Conservation (phyloP, 140 eudicot species). For the Ambrosia hybrid region DNA sequence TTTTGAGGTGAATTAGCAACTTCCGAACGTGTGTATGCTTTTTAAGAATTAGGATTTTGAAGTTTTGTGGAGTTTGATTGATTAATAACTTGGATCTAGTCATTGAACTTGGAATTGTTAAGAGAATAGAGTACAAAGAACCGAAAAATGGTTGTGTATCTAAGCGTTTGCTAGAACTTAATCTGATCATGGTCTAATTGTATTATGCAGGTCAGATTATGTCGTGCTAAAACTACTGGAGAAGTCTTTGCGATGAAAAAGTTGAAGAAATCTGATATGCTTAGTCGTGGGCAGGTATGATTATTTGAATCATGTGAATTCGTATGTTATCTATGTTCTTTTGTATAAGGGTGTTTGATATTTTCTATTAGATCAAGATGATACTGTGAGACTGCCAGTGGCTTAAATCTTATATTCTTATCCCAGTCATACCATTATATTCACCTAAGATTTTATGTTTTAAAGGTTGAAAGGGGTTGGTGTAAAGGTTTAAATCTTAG, state of each 20-base stretch:
- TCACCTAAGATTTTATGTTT: slow-evolving; percentile 1
- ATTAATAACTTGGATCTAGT: slow-evolving; percentile 21
- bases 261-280: slow-evolving; percentile 91
- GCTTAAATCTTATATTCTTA: slow-evolving; percentile 5
- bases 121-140: too few relatives aligned
- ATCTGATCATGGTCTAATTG: slow-evolving; percentile 16
- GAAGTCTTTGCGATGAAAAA: slow-evolving; percentile 89
- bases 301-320: slow-evolving; percentile 14
- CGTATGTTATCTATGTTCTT: slow-evolving; percentile 15
- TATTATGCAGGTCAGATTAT: slow-evolving; percentile 72
- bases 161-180: slow-evolving; percentile 18
- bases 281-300: slow-evolving; percentile 90
- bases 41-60: not conserved
- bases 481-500: not conserved
- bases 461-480: not conserved
- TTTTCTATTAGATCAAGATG: not conserved
- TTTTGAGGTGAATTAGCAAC: slow-evolving; percentile 3
- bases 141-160: not conserved
- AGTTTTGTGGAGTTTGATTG: slow-evolving; percentile 15
- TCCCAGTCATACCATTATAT: not conserved
- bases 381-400: slow-evolving; percentile 11
- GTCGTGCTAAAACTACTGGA: slow-evolving; percentile 81
- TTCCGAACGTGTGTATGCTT: not conserved
- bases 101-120: too few relatives aligned
- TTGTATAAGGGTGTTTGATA: slow-evolving; percentile 8